These are phyloP conservation scores for Vicia faba DNA, from an alignment of 306 rosid species.

Conservation along the genomic window DNA sequence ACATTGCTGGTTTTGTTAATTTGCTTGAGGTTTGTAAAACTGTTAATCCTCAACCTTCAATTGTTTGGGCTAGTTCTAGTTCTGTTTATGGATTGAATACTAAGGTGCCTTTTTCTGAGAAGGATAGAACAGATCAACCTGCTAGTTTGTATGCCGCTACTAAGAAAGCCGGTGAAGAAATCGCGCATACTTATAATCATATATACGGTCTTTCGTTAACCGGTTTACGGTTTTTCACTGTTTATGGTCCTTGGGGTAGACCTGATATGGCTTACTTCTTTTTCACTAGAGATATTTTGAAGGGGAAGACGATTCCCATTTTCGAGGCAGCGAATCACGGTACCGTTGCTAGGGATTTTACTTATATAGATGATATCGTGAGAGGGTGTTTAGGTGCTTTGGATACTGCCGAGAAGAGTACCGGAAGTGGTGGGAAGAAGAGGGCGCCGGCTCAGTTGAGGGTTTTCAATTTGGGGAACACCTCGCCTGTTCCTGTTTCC, in stretches of 20 bases:
- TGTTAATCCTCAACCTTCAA: constrained; percentile 89
- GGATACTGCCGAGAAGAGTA: constrained; percentile 96
- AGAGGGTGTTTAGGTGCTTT: constrained; percentile 86
- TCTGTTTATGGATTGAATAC: constrained; percentile 95
- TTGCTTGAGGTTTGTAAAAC: constrained; percentile 84
- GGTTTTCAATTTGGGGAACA: constrained; percentile 92
- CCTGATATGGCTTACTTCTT: constrained; percentile 99
- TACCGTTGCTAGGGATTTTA: constrained; percentile 91
- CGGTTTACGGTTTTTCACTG: constrained; percentile 88
- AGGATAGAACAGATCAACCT: constrained; percentile 87
- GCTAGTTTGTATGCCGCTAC: constrained; percentile 97
- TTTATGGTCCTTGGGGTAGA: constrained; percentile 99
- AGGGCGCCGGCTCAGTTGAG: constrained; percentile 84
- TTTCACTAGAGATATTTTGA: constrained; percentile 84
- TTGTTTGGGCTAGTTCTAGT: constrained; percentile 96
- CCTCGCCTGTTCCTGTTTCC: constrained; percentile 84
- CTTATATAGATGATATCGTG: constrained; percentile 96
- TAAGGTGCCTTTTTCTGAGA: constrained; percentile 92
- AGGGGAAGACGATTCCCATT: constrained; percentile 74
- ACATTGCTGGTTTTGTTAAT: constrained; percentile 90
- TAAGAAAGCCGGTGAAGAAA: constrained; percentile 97
- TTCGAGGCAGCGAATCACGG: constrained; percentile 89
- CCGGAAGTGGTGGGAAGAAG: constrained; percentile 97
- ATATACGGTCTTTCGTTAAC: constrained; percentile 91
- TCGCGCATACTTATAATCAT: constrained; percentile 94